A percentile compares a stretch with the other conserved stretches of the same genome.
phyloP scores from a whole-genome alignment of 1,284 basidiomycete species.

The Sporisorium iseilematis-ciliati region DNA sequence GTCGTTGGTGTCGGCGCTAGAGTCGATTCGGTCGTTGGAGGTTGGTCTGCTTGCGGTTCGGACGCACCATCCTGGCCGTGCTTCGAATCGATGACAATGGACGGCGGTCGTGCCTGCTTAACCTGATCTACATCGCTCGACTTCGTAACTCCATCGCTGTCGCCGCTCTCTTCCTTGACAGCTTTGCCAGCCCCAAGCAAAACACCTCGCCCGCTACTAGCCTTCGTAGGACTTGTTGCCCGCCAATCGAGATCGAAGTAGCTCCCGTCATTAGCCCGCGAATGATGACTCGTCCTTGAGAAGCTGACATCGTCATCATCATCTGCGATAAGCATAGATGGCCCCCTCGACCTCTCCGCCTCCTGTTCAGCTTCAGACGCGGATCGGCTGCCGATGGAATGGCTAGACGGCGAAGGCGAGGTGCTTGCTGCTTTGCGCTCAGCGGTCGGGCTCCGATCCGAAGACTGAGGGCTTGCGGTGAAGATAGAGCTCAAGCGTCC shows the following conservation, averaged over 20 bases:
- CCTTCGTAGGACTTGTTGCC: conserved; percentile 29
- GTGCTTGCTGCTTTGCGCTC: neutral
- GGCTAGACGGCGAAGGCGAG: conserved; percentile 22
- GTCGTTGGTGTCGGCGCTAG: neutral
- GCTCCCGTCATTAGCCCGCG: conserved; percentile 54
- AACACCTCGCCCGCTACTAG: neutral
- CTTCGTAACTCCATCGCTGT: neutral
- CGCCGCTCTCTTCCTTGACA: neutral
- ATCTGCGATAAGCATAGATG: conserved; percentile 46
- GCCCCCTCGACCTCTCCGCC: conserved; percentile 45
- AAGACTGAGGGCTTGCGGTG: conserved; percentile 34
- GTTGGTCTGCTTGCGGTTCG: neutral
- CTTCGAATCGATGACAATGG: conserved; percentile 22
- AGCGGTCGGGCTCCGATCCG: conserved; percentile 5
- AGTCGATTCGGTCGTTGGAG: neutral
- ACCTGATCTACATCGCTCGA: neutral
- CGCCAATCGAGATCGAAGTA: conserved; percentile 50
- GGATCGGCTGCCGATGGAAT: conserved; percentile 22
- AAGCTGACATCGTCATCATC: conserved; percentile 33
- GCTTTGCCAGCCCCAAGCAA: conserved; percentile 1
- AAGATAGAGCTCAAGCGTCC: conserved; percentile 44
- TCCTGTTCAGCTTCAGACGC: conserved; percentile 14
- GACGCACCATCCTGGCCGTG: neutral
- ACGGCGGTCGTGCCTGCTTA: conserved; percentile 9
- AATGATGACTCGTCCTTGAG: conserved; percentile 28